Evolutionary conservation across 169 alveolate species (phyloP), one percentile per base, ranked within the genome.

Genomic region (Perkinsus olseni): DNA sequence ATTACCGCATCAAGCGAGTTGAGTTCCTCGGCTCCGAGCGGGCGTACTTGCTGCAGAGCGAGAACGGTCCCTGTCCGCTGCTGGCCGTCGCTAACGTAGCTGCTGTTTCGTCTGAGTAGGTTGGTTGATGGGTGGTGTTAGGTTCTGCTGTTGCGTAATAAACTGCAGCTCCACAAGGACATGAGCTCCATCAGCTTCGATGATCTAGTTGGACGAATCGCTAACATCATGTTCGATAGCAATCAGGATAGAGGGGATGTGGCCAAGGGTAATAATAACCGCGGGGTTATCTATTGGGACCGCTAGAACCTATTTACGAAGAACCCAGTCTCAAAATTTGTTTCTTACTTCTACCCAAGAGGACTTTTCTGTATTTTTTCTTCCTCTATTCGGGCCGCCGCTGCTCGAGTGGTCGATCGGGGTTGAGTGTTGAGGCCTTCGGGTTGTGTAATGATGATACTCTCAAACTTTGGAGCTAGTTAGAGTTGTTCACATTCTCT

Each of bases 31-130:
- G 92, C 51, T 92, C 95, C 36, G 93, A 93, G 48, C 94, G 93
- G 28, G 94, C 96, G 1, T 93, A 93, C 36, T 92, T 94, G 39
- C 74, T 94, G 28, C 96, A 94, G 91, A 94, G 93, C 74, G 92
- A 94, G 51, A 94, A 92, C 91, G 96, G 96, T 0, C 93, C 96
- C 39, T 94, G 96, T 40, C 96, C 96, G 6, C 95, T 94, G 13
- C 92, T 94, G 24, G 93, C 95, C 62, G 93, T 94, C 31, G 74
- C 96, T 28, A 94, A 94, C 92, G 93, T 94, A 34, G n/a, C n/a
- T n/a, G n/a, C n/a, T n/a, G n/a, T n/a, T n/a, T n/a, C n/a, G n/a
- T n/a, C n/a, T n/a, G n/a, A n/a, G n/a, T n/a, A n/a, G n/a, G n/a
- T n/a, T n/a, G n/a, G n/a, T n/a, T n/a, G n/a, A n/a, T n/a, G n/a